Percentiles rank a stretch among this genome's conserved stretches.
phyloP scores from a whole-genome alignment of 768 basidiomycete genomes.

The Trametes coccinea region DNA sequence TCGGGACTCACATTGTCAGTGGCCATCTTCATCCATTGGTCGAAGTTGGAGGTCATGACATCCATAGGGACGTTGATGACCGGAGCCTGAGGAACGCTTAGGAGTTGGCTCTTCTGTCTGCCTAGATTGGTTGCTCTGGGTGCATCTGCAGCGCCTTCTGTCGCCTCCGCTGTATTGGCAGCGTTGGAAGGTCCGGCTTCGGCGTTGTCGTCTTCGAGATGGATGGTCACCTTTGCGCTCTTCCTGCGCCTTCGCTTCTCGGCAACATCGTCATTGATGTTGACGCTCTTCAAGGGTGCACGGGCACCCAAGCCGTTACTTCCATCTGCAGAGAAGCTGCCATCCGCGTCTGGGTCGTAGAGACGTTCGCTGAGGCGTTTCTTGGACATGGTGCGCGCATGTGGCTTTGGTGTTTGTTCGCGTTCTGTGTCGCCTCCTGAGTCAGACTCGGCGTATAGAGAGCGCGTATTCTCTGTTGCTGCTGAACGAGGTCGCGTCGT shows the following conservation, averaged over 20 bases:
- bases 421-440: conserved; percentile 28
- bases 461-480: conserved; percentile 6
- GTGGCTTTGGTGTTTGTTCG: conserved; percentile 25
- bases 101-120: conserved; percentile 60
- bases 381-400: conserved; percentile 23
- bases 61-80: conserved; percentile 67
- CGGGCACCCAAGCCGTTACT: conserved; percentile 26
- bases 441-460: conserved; percentile 22
- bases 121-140: conserved; percentile 36
- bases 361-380: conserved; percentile 66
- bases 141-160: conserved; percentile 36
- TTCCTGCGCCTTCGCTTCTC: conserved; percentile 84
- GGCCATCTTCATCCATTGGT: conserved; percentile 99
- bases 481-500: conserved; percentile 12
- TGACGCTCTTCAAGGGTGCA: conserved; percentile 41
- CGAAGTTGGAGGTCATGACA: conserved; percentile 90
- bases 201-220: conserved; percentile 43
- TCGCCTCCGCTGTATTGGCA: conserved; percentile 40
- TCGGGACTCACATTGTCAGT: conserved; percentile 84
- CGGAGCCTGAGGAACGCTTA: conserved; percentile 60
- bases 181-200: conserved; percentile 59
- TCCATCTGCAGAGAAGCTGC: conserved; percentile 36
- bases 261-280: conserved; percentile 80
- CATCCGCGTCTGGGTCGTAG: conserved; percentile 45
- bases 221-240: conserved; percentile 63